These are phyloP conservation scores for Craspedostauros australis DNA, from an alignment of 108 stramenopile genomes.

Conservation along the genomic window DNA sequence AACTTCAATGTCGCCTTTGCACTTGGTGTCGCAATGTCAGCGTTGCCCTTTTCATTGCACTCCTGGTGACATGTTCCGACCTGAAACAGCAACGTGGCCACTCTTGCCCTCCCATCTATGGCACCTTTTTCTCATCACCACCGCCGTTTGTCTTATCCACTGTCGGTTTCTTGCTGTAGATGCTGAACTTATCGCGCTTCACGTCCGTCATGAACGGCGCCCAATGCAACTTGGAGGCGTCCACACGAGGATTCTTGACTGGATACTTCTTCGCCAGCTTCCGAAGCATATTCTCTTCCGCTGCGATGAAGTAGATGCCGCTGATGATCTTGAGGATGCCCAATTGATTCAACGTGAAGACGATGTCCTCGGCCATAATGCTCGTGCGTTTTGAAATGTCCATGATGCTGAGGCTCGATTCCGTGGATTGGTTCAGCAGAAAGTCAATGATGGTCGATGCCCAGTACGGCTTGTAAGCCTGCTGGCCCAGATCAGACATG, in stretches of 20 bases:
- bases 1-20: too few relatives aligned
- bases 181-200: constrained; percentile 96
- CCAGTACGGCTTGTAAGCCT: constrained; percentile 95
- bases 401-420: constrained; percentile 78
- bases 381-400: constrained; percentile 90
- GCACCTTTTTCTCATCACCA: constrained; percentile 22
- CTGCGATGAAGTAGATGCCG: constrained; percentile 88
- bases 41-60: too few relatives aligned
- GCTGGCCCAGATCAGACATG: constrained; percentile 95
- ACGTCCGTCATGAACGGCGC: constrained; percentile 92
- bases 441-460: constrained; percentile 84
- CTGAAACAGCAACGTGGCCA: too few relatives aligned
- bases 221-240: constrained; percentile 92
- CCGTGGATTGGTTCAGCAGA: constrained; percentile 55
- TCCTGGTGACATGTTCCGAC: too few relatives aligned
- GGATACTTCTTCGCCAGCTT: constrained; percentile 89
- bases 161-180: constrained; percentile 89
- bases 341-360: constrained; percentile 87
- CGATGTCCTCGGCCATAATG: constrained; percentile 97
- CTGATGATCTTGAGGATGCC: constrained; percentile 89
- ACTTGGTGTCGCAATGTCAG: too few relatives aligned
- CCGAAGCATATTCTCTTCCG: constrained; percentile 62
- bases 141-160: too few relatives aligned
- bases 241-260: constrained; percentile 87
- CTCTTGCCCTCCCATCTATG: too few relatives aligned